These are phyloP conservation scores for Oehlia diaphana DNA, from an alignment of 192 early-diverging fungal genomes.

Conservation along the genomic window DNA sequence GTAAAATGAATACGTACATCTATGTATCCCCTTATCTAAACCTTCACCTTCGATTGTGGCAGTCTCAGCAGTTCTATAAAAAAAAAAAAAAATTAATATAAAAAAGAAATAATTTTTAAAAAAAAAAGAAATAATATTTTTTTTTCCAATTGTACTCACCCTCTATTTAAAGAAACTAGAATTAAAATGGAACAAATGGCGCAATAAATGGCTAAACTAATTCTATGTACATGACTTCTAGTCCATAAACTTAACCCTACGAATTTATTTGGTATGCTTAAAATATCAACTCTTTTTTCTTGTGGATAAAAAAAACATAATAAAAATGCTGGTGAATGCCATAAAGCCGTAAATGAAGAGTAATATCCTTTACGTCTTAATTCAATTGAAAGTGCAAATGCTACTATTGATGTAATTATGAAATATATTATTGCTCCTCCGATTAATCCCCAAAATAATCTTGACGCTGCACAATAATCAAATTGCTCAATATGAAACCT, in stretches of 20 bases:
- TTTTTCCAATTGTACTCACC: neutral
- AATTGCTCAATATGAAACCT: slow-evolving; percentile 20
- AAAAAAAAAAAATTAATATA: neutral
- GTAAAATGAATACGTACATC: slow-evolving; percentile 5
- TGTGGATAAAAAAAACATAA: slow-evolving; percentile 18
- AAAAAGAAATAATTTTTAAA: slow-evolving; percentile 12
- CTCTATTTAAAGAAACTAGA: slow-evolving; percentile 14
- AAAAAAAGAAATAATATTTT: neutral
- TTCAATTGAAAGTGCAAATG: slow-evolving; percentile 13
- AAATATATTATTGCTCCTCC: slow-evolving; percentile 23
- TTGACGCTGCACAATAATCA: slow-evolving; percentile 26
- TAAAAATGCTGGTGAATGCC: slow-evolving; percentile 26
- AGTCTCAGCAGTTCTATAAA: slow-evolving; percentile 12
- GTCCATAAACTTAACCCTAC: slow-evolving; percentile 22
- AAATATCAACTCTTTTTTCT: slow-evolving; percentile 17
- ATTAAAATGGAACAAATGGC: slow-evolving; percentile 8
- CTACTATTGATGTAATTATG: slow-evolving; percentile 12
- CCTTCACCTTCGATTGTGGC: slow-evolving; percentile 14
- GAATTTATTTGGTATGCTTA: slow-evolving; percentile 29
- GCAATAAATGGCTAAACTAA: slow-evolving; percentile 18
- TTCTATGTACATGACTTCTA: slow-evolving; percentile 18
- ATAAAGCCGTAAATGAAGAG: slow-evolving; percentile 23
- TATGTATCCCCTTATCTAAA: slow-evolving; percentile 8
- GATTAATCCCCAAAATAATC: slow-evolving; percentile 19
- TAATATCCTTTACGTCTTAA: slow-evolving; percentile 19